Evolutionary conservation across 2,329 filamentous ascomycete species (phyloP).

Genomic region (Xylogone sp.): DNA sequence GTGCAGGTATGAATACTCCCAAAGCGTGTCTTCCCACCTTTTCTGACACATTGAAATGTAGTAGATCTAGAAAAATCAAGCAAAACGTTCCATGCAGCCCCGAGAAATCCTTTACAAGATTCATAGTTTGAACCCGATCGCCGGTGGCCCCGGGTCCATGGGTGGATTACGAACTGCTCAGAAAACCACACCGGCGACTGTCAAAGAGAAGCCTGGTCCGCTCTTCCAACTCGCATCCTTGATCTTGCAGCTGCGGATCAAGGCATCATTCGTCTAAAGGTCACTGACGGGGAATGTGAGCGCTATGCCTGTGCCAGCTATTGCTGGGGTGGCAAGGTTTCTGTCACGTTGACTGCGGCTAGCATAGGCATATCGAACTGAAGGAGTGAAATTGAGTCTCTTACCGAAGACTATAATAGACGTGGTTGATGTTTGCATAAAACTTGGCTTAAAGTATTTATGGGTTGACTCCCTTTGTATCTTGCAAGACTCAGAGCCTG

Average conservation of each 20-base stretch:
- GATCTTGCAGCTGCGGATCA: background rate
- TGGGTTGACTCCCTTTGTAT: conserved; percentile 23
- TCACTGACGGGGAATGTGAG: background rate
- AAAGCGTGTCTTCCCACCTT: background rate
- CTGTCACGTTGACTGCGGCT: background rate
- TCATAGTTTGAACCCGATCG: background rate
- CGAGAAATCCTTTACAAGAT: background rate
- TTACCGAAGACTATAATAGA: background rate
- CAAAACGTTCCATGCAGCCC: background rate
- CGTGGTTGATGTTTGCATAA: background rate
- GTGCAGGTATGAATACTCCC: background rate
- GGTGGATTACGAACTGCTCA: background rate
- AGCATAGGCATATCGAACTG: background rate
- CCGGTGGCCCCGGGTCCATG: background rate
- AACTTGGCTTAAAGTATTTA: conserved; percentile 15
- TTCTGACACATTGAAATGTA: background rate
- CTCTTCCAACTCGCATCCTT: background rate
- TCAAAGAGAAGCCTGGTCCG: background rate
- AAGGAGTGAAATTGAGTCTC: background rate
- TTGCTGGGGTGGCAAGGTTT: background rate
- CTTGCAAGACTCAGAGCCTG: conserved; percentile 21
- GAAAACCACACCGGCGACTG: background rate
- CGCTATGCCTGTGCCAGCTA: background rate
- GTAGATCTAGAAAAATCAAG: background rate
- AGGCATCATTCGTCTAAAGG: background rate